Evolutionary conservation across 164 flowering plant genomes (phyloP).

Genomic region (Paratinospora sagittata): DNA sequence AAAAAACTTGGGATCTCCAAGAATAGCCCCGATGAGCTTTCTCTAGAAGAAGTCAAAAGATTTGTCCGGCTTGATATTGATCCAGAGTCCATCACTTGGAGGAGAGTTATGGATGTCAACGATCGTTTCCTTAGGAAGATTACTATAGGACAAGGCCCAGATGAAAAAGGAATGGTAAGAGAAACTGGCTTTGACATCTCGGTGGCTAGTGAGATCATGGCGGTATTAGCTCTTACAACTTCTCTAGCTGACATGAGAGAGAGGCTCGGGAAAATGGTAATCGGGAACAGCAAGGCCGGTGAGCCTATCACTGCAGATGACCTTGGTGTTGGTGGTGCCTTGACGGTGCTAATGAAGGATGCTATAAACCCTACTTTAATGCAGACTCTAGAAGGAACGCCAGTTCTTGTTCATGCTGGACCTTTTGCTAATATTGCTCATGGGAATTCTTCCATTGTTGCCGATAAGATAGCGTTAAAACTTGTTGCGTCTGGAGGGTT

Average conservation of each 20-base stretch:
- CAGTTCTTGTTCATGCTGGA: constrained; percentile 98
- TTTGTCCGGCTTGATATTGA: constrained; percentile 96
- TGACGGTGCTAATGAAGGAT: constrained; percentile 96
- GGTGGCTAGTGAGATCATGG: constrained; percentile 99
- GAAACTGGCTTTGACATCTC: constrained; percentile 98
- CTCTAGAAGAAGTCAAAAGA: constrained; percentile 65
- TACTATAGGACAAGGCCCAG: constrained; percentile 92
- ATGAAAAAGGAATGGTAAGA: constrained; percentile 93
- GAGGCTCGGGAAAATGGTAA: constrained; percentile 92
- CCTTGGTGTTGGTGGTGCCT: constrained; percentile 95
- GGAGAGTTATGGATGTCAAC: constrained; percentile 96
- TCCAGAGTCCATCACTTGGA: constrained; percentile 86
- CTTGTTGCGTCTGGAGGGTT: constrained; percentile 96
- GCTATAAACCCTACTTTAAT: constrained; percentile 95
- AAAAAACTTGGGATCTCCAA: constrained; percentile 83
- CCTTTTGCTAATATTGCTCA: constrained; percentile 99
- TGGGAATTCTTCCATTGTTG: constrained; percentile 94
- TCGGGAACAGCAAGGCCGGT: constrained; percentile 89
- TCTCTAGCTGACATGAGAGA: constrained; percentile 93
- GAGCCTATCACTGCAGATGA: constrained; percentile 97
- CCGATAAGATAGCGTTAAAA: constrained; percentile 91
- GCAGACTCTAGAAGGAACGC: constrained; percentile 99
- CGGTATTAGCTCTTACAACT: constrained; percentile 94
- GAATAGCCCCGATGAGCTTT: constrained; percentile 74
- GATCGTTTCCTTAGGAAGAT: constrained; percentile 93